Percentiles rank a stretch among this genome's conserved stretches.
Conservation (phyloP, 495 filamentous ascomycete genomes). For the Penicillium paxilli region DNA sequence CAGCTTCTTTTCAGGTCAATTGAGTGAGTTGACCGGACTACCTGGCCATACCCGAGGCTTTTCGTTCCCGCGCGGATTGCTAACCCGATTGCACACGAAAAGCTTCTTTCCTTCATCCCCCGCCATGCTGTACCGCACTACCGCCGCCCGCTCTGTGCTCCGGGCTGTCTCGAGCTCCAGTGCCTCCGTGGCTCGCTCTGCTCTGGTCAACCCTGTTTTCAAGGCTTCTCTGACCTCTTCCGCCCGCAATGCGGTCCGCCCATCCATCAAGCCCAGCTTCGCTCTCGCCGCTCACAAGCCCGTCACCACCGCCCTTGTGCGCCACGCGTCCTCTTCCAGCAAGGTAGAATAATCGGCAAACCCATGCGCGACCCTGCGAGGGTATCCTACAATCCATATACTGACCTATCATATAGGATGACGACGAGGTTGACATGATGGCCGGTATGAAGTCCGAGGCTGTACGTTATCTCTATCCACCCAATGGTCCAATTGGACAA, state of each 20-base stretch:
- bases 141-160: conserved; percentile 47
- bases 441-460: conserved; percentile 70
- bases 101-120: conserved; percentile 28
- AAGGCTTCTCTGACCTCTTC: conserved; percentile 49
- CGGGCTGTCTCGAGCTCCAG: conserved; percentile 50
- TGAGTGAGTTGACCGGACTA: conserved; percentile 28
- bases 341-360: conserved; percentile 26
- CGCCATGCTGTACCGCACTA: conserved; percentile 51
- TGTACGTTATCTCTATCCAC: conserved; percentile 49
- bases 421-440: conserved; percentile 61
- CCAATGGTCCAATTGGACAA: background rate
- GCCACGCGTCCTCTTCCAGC: conserved; percentile 40
- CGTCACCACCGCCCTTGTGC: conserved; percentile 53
- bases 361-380: background rate
- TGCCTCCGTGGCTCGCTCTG: conserved; percentile 45
- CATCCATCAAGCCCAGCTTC: conserved; percentile 33
- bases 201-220: conserved; percentile 42
- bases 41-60: conserved; percentile 35
- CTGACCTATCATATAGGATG: conserved; percentile 24
- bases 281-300: conserved; percentile 51
- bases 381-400: conserved; percentile 29
- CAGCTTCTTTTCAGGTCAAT: conserved; percentile 33
- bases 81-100: conserved; percentile 39
- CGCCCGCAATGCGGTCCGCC: conserved; percentile 37
- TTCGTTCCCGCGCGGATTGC: conserved; percentile 26